These are phyloP conservation scores for Phalaenopsis hybrid DNA, from an alignment of 116 monocot genomes.

Conservation along the genomic window DNA sequence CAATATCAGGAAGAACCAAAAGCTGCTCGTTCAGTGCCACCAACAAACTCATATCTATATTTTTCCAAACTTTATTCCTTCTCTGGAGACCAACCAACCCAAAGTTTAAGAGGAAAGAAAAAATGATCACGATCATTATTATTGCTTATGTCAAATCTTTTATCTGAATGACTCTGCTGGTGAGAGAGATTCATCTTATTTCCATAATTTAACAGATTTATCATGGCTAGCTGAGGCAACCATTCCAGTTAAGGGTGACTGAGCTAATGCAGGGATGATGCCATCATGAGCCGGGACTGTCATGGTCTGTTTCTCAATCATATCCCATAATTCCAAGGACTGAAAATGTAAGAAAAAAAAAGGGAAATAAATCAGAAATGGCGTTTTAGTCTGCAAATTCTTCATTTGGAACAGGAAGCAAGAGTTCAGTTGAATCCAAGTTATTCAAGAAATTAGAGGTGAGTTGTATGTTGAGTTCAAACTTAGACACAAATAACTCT, in stretches of 20 bases:
- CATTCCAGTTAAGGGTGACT: conserved; percentile 48
- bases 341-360: conserved; percentile 6
- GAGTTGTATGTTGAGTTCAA: no score
- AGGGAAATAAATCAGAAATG: neutral
- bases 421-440: neutral
- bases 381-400: neutral
- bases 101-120: neutral
- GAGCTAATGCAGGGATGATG: conserved; percentile 42
- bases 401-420: neutral
- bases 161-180: neutral
- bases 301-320: conserved; percentile 38
- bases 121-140: neutral
- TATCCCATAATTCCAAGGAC: conserved; percentile 52
- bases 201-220: conserved; percentile 54
- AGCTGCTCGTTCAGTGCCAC: neutral
- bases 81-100: neutral
- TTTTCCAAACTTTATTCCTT: neutral
- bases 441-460: neutral
- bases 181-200: conserved; percentile 17
- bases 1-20: neutral
- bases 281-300: conserved; percentile 41
- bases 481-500: no score
- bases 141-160: conserved; percentile 1
- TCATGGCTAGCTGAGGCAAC: conserved; percentile 65
- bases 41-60: neutral